These are phyloP conservation scores for Trifolium fragiferum DNA, from an alignment of 306 rosid species.

Conservation along the genomic window DNA sequence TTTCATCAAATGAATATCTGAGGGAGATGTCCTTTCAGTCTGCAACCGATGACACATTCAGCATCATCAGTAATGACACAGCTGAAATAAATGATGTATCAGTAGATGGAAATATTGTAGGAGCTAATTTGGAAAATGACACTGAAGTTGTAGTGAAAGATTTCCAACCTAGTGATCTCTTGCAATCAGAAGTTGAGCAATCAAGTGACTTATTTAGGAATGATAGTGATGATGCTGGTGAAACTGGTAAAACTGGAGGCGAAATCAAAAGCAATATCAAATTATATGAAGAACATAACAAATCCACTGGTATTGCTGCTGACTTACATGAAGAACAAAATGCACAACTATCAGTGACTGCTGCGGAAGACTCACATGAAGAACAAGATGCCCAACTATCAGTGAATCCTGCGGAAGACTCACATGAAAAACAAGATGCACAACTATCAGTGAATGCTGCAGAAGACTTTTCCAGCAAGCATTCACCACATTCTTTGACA, in stretches of 20 bases:
- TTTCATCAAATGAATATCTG: slow-evolving; percentile 38
- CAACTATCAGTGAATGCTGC: slow-evolving; percentile 40
- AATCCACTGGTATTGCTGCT: slow-evolving; percentile 31
- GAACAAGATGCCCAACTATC: slow-evolving; percentile 30
- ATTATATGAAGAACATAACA: slow-evolving; percentile 41
- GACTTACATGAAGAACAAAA: slow-evolving; percentile 27
- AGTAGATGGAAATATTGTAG: slow-evolving; percentile 38
- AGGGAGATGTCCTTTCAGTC: slow-evolving; percentile 36
- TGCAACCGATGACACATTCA: slow-evolving; percentile 44
- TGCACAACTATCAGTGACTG: slow-evolving; percentile 35
- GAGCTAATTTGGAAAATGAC: slow-evolving; percentile 41
- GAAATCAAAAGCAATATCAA: slow-evolving; percentile 40
- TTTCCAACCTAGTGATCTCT: slow-evolving; percentile 41
- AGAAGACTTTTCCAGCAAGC: slow-evolving; percentile 37
- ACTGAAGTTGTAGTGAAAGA: slow-evolving; percentile 28
- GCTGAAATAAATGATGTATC: slow-evolving; percentile 39
- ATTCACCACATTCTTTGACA: slow-evolving; percentile 40
- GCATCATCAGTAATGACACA: slow-evolving; percentile 32
- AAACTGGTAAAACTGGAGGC: slow-evolving; percentile 40
- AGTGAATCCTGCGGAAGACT: slow-evolving; percentile 42
- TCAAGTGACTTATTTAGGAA: slow-evolving; percentile 37
- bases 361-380: slow-evolving; percentile 37
- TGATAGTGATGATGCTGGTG: slow-evolving; percentile 37
- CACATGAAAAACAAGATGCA: slow-evolving; percentile 26
- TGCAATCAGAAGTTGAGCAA: slow-evolving; percentile 42